Conservation (phyloP, 768 basidiomycete species). For the Calocybe cyanea region DNA sequence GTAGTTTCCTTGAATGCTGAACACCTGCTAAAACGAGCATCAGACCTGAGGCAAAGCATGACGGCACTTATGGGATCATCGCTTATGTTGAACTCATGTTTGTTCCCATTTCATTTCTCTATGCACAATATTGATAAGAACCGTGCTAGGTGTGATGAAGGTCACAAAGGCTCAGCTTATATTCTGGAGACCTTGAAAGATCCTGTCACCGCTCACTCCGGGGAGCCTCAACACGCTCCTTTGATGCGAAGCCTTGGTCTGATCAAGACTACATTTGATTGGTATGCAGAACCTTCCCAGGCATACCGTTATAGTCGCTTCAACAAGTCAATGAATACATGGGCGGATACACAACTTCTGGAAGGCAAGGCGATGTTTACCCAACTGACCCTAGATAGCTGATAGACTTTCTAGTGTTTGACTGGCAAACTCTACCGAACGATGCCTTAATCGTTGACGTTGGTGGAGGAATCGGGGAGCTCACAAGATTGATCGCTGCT, state of each 20-base stretch:
- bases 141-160: conserved; percentile 19
- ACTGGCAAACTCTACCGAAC: conserved; percentile 20
- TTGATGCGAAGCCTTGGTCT: neutral
- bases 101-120: too few species aligned
- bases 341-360: conserved; percentile 1
- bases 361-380: too few species aligned
- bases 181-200: conserved; percentile 24
- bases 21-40: neutral
- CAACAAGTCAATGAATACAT: neutral
- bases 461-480: conserved; percentile 24
- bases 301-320: conserved; percentile 4
- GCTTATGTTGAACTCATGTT: conserved; percentile 24
- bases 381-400: too few species aligned
- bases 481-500: conserved; percentile 18
- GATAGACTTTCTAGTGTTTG: conserved; percentile 13
- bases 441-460: conserved; percentile 26
- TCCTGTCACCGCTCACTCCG: conserved; percentile 14
- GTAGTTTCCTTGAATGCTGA: neutral
- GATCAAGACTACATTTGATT: neutral
- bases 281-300: neutral
- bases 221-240: conserved; percentile 15
- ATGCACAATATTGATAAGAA: too few species aligned
- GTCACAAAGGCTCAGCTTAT: conserved; percentile 21
- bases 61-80: conserved; percentile 22
- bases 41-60: conserved; percentile 27